Conservation (phyloP, 176 grass and related monocot species). For the Zizania latifolia region DNA sequence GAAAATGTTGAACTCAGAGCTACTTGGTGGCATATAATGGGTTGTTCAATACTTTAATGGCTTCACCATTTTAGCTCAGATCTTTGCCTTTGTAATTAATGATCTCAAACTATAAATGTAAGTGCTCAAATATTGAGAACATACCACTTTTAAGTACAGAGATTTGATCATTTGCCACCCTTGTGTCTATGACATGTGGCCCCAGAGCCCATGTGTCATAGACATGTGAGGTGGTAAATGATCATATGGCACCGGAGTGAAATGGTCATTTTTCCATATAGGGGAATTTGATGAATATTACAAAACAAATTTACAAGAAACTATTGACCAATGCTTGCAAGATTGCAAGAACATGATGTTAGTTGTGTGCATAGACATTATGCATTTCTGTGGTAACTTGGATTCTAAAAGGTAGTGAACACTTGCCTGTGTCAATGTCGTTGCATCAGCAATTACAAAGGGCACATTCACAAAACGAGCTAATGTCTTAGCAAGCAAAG, state of each 20-base stretch:
- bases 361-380: not conserved
- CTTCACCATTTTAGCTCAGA: not conserved
- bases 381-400: constrained; percentile 1
- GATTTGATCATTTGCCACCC: too few relatives aligned
- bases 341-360: not conserved
- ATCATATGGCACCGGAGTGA: too few relatives aligned
- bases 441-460: constrained; percentile 99
- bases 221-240: too few relatives aligned
- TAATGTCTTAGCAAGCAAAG: constrained; percentile 96
- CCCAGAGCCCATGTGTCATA: too few relatives aligned
- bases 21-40: not conserved
- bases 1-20: not conserved
- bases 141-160: not conserved
- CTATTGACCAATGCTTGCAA: not conserved
- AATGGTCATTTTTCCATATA: too few relatives aligned
- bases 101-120: not conserved
- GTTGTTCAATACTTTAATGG: not conserved
- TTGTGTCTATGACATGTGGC: too few relatives aligned
- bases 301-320: constrained; percentile 3
- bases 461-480: constrained; percentile 99
- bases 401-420: constrained; percentile 1
- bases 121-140: not conserved
- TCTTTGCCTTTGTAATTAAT: not conserved
- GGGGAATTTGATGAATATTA: not conserved
- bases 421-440: constrained; percentile 97